Base-by-base conservation (phyloP, 306 rosid genomes). In the Castanea crenata region DNA sequence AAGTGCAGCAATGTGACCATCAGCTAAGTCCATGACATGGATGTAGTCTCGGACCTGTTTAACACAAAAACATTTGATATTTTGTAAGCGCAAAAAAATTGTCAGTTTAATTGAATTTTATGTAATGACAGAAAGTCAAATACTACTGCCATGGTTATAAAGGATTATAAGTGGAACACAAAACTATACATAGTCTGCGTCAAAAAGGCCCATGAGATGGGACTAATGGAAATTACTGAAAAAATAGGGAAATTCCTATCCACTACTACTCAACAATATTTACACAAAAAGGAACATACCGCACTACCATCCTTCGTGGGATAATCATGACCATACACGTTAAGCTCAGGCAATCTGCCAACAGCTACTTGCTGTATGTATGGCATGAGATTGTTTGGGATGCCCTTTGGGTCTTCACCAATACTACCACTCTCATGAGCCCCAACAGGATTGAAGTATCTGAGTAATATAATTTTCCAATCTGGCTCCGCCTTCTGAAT, bases 21-120 rank as follows among this genome's bases (percentile, higher is more conserved):
- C 98, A n/a, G 99, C 99, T 21, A 93, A 82, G 90, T 95, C 99
- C 98, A 95, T 95, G 46, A 95, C 99, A 87, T 95, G 99, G 83
- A 95, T 93, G 73, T 92, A 95, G 90, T 95, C 99, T 62, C 99
- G 91, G 59, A 95, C 68, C 99, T 95, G 83, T 82, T 85, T 55
- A 78, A 49, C 64, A 64, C 55, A 20, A 54, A 41, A 4, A 23
- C 79, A 41, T 9, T 15, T 41, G 49, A 59, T 31, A 56, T 19
- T 19, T 67, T 67, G n/a, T 67, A 25, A 15, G 58, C 12, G 1
- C 15, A 51, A 23, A 49, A 23, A 9, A 69, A 6, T 8, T 19
- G 18, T 23, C 57, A 16, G 6, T 71, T 49, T 41, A 70, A 51
- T 71, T 23, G 9, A 71, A 21, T 25, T 71, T 71, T 21, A 13